These are phyloP conservation scores for Butyriboletus loyo DNA, from an alignment of 768 basidiomycete species.

Conservation along the genomic window DNA sequence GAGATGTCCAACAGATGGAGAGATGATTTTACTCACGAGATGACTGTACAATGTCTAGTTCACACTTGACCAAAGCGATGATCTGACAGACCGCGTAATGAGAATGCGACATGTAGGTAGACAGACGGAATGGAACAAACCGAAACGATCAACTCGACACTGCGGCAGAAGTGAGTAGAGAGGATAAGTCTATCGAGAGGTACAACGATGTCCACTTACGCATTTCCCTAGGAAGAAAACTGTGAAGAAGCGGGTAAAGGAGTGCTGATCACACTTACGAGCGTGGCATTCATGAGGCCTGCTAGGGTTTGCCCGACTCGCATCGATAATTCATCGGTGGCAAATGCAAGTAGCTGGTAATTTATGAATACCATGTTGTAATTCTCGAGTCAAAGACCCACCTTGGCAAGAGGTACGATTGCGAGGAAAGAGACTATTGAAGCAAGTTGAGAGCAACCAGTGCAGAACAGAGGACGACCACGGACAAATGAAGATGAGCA, in stretches of 20 bases:
- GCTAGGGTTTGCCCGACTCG: slow-evolving; percentile 82
- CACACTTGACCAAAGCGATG: slow-evolving; percentile 78
- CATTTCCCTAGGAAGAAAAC: slow-evolving; percentile 24
- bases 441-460: background rate
- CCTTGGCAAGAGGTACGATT: slow-evolving; percentile 84
- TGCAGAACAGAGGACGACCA: slow-evolving; percentile 1
- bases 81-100: slow-evolving; percentile 42
- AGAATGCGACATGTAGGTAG: background rate
- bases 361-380: background rate
- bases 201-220: slow-evolving; percentile 17
- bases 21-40: slow-evolving; percentile 48
- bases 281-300: slow-evolving; percentile 81
- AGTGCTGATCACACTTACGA: slow-evolving; percentile 42
- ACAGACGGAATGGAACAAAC: slow-evolving; percentile 34
- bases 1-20: background rate
- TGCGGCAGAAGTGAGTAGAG: slow-evolving; percentile 10
- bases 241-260: background rate
- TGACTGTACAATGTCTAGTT: slow-evolving; percentile 77
- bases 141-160: slow-evolving; percentile 65
- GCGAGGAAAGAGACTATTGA: slow-evolving; percentile 70
- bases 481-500: slow-evolving; percentile 73
- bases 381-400: slow-evolving; percentile 18
- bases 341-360: slow-evolving; percentile 69
- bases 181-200: background rate
- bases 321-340: slow-evolving; percentile 80